Conservation (phyloP, 371 early-diverging fungal species). For the Saksenaea vasiformis region DNA sequence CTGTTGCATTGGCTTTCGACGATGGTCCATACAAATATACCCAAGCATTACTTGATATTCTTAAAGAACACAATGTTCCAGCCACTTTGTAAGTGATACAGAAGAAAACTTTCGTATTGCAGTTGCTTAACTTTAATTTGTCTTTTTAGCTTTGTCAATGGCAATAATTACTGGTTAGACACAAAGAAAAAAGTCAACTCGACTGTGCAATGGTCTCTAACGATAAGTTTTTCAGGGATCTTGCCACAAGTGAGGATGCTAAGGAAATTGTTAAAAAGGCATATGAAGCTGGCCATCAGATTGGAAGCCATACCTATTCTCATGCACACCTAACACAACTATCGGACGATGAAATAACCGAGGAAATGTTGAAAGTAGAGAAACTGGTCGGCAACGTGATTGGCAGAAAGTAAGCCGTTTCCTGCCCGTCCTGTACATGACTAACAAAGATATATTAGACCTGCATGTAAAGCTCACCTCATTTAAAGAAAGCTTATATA, state of each 20-base stretch:
- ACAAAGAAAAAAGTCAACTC: background rate
- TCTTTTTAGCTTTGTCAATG: background rate
- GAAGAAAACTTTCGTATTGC: background rate
- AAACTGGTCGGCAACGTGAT: background rate
- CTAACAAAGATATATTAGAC: background rate
- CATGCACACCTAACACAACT: constrained; percentile 17
- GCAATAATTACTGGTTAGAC: constrained; percentile 9
- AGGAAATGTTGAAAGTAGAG: background rate
- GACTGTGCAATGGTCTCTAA: background rate
- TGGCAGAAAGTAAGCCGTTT: background rate
- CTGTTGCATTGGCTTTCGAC: constrained; percentile 58
- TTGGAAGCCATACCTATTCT: constrained; percentile 50
- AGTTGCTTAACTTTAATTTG: background rate
- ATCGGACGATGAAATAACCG: background rate
- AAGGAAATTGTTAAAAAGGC: constrained; percentile 37
- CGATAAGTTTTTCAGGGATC: background rate
- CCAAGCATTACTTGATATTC: constrained; percentile 44
- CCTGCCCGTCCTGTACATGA: background rate
- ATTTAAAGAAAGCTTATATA: constrained; percentile 5
- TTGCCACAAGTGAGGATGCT: constrained; percentile 21
- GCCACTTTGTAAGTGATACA: constrained; percentile 58
- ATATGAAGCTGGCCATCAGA: constrained; percentile 45
- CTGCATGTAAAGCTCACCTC: background rate
- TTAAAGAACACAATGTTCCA: constrained; percentile 40
- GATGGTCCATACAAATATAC: constrained; percentile 62